A percentile compares a stretch with the other conserved stretches of the same genome.
phyloP scores from a whole-genome alignment of 2,329 filamentous ascomycete species.

The Paraconiothyrium sp. region DNA sequence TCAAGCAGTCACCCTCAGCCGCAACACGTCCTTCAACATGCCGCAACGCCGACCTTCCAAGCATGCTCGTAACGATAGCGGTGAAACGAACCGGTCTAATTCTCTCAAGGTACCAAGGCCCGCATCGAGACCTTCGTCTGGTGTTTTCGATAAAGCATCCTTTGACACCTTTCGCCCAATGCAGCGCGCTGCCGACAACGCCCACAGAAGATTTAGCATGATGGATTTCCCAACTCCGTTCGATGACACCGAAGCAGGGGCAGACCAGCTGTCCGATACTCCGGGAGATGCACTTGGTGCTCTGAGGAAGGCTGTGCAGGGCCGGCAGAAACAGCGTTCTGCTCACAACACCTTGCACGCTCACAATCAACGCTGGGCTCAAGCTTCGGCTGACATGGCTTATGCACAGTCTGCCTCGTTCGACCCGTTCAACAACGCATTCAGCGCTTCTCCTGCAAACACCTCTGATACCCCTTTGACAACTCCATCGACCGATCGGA shows the following conservation, averaged over 20 bases:
- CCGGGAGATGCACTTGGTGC: constrained; percentile 52
- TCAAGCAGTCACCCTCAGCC: constrained; percentile 36
- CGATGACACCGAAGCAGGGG: constrained; percentile 27
- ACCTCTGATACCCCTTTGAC: constrained; percentile 59
- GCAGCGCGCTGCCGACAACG: constrained; percentile 33
- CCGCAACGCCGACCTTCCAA: constrained; percentile 46
- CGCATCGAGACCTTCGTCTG: constrained; percentile 40
- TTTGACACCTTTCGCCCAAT: constrained; percentile 41
- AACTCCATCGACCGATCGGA: constrained; percentile 64
- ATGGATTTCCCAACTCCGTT: constrained; percentile 43
- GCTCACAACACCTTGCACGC: constrained; percentile 52
- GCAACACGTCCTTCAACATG: constrained; percentile 48
- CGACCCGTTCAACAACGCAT: constrained; percentile 51
- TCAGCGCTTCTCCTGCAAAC: constrained; percentile 57
- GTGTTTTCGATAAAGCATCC: constrained; percentile 43
- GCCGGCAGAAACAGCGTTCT: constrained; percentile 45
- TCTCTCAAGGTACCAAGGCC: constrained; percentile 48
- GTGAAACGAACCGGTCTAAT: constrained; percentile 36
- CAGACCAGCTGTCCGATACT: constrained; percentile 44
- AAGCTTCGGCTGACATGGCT: constrained; percentile 52
- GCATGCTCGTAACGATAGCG: constrained; percentile 47
- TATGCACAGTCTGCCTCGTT: constrained; percentile 34
- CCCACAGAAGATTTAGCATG: constrained; percentile 44
- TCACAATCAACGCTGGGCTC: constrained; percentile 58
- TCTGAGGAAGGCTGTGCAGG: constrained; percentile 52